A percentile compares a stretch with the other conserved stretches of the same genome.
Evolutionary conservation across 116 monocot species (phyloP).

Genomic region (Zostera marina): DNA sequence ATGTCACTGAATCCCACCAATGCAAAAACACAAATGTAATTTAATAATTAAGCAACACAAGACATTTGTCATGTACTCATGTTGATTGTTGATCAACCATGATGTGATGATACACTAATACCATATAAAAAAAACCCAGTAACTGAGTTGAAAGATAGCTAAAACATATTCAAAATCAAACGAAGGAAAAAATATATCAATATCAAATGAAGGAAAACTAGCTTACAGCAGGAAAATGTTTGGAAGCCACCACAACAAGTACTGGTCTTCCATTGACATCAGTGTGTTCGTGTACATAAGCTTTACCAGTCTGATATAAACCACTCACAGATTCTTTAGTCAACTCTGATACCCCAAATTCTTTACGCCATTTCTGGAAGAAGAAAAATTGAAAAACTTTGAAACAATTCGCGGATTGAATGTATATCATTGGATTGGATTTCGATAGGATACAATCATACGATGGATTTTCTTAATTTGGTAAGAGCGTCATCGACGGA

Average conservation of each 20-base stretch:
- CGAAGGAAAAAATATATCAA: no score
- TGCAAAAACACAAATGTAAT: no score
- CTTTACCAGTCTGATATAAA: conserved; percentile 66
- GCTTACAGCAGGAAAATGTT: conserved; percentile 68
- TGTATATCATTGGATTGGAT: conserved; percentile 13
- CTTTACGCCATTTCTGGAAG: conserved; percentile 72
- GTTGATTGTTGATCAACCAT: no score
- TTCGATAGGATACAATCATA: no score
- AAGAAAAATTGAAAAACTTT: conserved; percentile 8
- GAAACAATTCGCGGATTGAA: background rate
- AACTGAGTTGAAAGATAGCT: no score
- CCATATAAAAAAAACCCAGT: no score
- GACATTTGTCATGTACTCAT: no score
- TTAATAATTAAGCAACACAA: no score
- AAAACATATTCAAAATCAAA: no score
- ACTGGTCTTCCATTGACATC: conserved; percentile 73
- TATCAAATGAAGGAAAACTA: background rate
- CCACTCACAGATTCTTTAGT: conserved; percentile 51
- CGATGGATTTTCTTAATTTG: conserved; percentile 83
- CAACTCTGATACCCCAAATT: conserved; percentile 65
- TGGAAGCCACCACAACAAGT: conserved; percentile 70
- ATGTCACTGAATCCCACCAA: no score
- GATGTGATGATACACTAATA: no score
- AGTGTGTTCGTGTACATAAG: conserved; percentile 69
- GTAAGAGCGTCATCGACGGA: conserved; percentile 48